These are phyloP conservation scores for Euphrasia arctica DNA, from an alignment of 305 asterid genomes.

Conservation along the genomic window DNA sequence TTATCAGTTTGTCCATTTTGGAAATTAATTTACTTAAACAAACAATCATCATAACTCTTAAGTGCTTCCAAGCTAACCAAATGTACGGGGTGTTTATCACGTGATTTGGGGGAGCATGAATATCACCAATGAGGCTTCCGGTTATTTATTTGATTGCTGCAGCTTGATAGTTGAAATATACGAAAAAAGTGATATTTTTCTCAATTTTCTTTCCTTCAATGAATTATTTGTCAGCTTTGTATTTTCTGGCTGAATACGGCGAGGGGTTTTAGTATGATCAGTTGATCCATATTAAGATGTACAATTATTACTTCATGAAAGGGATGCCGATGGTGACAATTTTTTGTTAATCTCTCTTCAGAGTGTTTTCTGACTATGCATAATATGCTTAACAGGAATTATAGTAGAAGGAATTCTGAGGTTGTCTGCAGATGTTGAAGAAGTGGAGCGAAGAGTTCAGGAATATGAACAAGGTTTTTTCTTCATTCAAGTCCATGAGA, in stretches of 20 bases:
- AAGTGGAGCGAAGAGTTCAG: conserved; percentile 88
- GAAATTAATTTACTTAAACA: not conserved
- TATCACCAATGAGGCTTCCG: conserved; percentile 8
- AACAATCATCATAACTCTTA: conserved; percentile 8
- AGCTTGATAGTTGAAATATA: conserved; percentile 5
- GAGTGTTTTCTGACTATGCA: conserved; percentile 25
- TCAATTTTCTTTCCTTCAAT: conserved; percentile 8
- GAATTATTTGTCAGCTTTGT: conserved; percentile 15
- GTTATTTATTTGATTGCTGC: conserved; percentile 9
- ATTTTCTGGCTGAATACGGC: conserved; percentile 24
- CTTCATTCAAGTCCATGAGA: conserved; percentile 16
- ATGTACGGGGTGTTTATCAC: not conserved
- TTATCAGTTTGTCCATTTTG: conserved; percentile 13
- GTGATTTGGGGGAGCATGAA: conserved; percentile 14
- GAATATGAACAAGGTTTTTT: conserved; percentile 89
- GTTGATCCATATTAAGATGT: conserved; percentile 22
- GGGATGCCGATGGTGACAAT: conserved; percentile 3
- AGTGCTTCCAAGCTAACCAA: conserved; percentile 12
- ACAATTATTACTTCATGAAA: conserved; percentile 22
- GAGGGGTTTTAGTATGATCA: conserved; percentile 23
- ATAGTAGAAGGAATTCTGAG: conserved; percentile 93
- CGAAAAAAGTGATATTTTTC: not conserved
- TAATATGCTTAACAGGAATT: conserved; percentile 48
- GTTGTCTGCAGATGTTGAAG: conserved; percentile 96
- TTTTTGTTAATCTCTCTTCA: conserved; percentile 13